These are phyloP conservation scores for Schizothecium vesticola DNA, from an alignment of 495 filamentous ascomycete species.

Conservation along the genomic window DNA sequence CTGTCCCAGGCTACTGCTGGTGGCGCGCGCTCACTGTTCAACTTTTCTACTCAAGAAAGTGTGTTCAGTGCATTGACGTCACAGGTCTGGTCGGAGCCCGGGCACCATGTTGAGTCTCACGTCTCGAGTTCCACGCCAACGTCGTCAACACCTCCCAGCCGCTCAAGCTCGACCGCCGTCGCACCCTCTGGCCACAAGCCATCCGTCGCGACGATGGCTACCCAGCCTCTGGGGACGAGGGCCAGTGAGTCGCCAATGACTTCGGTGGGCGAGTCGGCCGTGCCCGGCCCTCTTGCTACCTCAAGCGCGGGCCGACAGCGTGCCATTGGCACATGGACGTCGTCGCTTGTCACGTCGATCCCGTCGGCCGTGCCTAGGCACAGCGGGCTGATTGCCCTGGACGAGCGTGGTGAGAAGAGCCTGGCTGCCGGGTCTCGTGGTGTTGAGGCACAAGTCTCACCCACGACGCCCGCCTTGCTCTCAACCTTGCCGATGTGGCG, in stretches of 20 bases:
- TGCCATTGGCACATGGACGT: neutral
- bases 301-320: neutral
- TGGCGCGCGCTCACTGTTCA: neutral
- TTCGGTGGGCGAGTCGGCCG: neutral
- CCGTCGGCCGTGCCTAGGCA: neutral
- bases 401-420: neutral
- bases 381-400: neutral
- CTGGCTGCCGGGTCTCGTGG: neutral
- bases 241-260: neutral
- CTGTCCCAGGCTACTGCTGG: too few species aligned
- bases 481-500: conserved; percentile 24
- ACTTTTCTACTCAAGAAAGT: neutral
- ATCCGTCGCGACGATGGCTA: neutral
- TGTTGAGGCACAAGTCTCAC: conserved; percentile 5
- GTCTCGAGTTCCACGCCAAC: neutral
- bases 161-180: neutral
- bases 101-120: neutral
- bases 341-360: neutral
- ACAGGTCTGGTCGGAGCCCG: neutral
- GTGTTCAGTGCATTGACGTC: neutral
- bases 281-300: neutral
- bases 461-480: conserved; percentile 10
- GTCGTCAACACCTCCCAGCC: neutral
- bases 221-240: neutral
- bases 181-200: neutral